These are phyloP conservation scores for Onygena corvina DNA, from an alignment of 2,329 filamentous ascomycete genomes.

Conservation along the genomic window DNA sequence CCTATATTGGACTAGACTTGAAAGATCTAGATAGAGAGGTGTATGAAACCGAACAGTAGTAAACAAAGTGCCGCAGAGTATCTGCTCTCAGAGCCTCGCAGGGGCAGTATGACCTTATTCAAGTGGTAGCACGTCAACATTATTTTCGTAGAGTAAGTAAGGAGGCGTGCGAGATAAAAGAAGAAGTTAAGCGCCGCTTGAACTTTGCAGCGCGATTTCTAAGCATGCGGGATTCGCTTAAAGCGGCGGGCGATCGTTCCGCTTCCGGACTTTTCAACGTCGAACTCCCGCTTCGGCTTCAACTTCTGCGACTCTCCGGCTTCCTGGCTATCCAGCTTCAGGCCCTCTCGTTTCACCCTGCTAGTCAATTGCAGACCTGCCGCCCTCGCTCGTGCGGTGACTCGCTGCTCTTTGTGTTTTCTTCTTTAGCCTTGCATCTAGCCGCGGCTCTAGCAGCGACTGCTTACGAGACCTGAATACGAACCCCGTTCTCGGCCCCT, in stretches of 20 bases:
- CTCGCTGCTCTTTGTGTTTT: neutral
- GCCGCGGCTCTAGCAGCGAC: neutral
- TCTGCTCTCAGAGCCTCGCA: too few relatives aligned
- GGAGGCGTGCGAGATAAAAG: too few relatives aligned
- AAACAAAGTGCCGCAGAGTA: too few relatives aligned
- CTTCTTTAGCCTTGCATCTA: neutral
- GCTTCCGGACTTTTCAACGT: neutral
- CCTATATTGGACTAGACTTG: too few relatives aligned
- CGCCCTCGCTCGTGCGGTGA: neutral
- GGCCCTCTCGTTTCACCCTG: neutral
- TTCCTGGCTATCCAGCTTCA: neutral
- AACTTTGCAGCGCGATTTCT: neutral
- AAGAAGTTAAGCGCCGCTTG: neutral
- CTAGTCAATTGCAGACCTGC: neutral
- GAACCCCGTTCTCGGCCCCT: constrained; percentile 2
- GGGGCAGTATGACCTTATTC: too few relatives aligned
- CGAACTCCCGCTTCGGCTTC: neutral
- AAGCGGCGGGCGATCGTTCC: constrained; percentile 3
- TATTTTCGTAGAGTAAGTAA: too few relatives aligned
- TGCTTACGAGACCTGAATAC: neutral
- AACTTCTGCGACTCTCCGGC: too few relatives aligned
- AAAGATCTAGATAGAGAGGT: too few relatives aligned
- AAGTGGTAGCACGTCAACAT: too few relatives aligned
- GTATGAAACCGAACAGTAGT: too few relatives aligned
- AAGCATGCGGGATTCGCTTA: neutral